Evolutionary conservation across 192 early-diverging fungal genomes (phyloP).

Genomic region (Coemansia reversa): DNA sequence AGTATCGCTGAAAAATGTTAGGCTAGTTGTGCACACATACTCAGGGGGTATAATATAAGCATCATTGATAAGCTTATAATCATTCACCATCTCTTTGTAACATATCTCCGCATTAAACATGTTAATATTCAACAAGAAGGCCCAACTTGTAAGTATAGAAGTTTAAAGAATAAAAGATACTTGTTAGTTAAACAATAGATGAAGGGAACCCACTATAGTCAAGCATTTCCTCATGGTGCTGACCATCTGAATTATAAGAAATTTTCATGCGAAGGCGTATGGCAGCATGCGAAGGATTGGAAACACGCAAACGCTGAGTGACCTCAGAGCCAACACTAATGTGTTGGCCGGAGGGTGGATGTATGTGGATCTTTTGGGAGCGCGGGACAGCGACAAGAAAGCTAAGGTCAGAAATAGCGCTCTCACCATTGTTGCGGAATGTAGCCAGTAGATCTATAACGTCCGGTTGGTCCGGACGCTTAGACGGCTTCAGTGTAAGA

Average conservation of each 20-base stretch:
- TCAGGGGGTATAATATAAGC: not conserved
- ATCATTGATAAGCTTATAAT: not conserved
- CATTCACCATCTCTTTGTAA: too few relatives aligned
- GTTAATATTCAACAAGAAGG: too few relatives aligned
- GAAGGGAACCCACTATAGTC: slow-evolving; percentile 47
- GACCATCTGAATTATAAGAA: slow-evolving; percentile 22
- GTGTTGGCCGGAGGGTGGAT: slow-evolving; percentile 68
- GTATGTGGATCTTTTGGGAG: slow-evolving; percentile 84
- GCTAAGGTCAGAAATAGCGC: slow-evolving; percentile 61
- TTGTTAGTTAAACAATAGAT: slow-evolving; percentile 13
- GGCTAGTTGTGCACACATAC: too few relatives aligned
- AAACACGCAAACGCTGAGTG: slow-evolving; percentile 79
- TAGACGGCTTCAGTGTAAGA: slow-evolving; percentile 73
- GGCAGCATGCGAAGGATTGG: slow-evolving; percentile 73
- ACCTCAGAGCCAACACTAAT: slow-evolving; percentile 63
- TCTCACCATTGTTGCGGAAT: slow-evolving; percentile 65
- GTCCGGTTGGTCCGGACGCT: slow-evolving; percentile 59
- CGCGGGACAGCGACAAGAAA: slow-evolving; percentile 96
- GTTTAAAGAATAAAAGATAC: not conserved
- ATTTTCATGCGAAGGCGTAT: slow-evolving; percentile 57
- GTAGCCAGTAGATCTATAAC: slow-evolving; percentile 67
- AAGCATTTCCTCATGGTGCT: slow-evolving; percentile 34
- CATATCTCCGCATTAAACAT: too few relatives aligned
- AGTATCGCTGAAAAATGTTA: too few relatives aligned
- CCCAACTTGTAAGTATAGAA: too few relatives aligned